phyloP scores from a whole-genome alignment of 2,329 filamentous ascomycete genomes.

The Aureobasidium melanogenum region DNA sequence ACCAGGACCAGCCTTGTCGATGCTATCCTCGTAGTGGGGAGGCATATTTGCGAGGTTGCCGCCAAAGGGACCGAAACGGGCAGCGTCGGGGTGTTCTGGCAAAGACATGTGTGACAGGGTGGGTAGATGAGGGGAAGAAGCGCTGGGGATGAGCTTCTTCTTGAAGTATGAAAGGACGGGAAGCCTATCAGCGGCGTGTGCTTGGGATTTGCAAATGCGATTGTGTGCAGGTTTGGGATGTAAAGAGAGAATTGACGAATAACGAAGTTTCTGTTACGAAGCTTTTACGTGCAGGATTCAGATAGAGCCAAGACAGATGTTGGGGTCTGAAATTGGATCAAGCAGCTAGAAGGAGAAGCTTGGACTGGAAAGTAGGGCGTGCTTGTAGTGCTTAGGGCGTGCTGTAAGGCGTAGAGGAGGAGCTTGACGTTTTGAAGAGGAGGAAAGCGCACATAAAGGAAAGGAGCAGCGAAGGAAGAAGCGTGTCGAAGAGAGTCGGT shows the following conservation, averaged over 20 bases:
- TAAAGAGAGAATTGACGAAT: background rate
- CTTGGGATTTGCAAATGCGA: conserved; percentile 8
- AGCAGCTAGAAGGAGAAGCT: background rate
- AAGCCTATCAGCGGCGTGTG: conserved; percentile 8
- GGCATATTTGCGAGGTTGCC: conserved; percentile 9
- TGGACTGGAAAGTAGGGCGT: conserved; percentile 5
- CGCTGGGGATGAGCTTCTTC: background rate
- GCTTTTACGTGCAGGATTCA: background rate
- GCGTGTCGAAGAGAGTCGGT: background rate
- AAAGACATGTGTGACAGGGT: conserved; percentile 9
- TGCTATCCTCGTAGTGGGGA: conserved; percentile 9
- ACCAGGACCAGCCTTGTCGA: background rate
- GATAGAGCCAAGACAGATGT: conserved; percentile 4
- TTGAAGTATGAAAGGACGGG: background rate
- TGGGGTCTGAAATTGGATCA: conserved; percentile 2
- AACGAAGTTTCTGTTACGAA: conserved; percentile 10
- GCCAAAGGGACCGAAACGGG: conserved; percentile 5
- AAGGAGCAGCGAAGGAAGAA: background rate
- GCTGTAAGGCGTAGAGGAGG: background rate
- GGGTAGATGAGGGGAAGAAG: background rate
- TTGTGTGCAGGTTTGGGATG: background rate
- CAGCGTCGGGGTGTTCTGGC: conserved; percentile 6
- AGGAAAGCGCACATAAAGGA: no score
- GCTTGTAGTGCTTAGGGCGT: conserved; percentile 9
- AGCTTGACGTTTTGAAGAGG: background rate